Conservation (phyloP, 352 stramenopile species). For the Globisporangium paddicum region DNA sequence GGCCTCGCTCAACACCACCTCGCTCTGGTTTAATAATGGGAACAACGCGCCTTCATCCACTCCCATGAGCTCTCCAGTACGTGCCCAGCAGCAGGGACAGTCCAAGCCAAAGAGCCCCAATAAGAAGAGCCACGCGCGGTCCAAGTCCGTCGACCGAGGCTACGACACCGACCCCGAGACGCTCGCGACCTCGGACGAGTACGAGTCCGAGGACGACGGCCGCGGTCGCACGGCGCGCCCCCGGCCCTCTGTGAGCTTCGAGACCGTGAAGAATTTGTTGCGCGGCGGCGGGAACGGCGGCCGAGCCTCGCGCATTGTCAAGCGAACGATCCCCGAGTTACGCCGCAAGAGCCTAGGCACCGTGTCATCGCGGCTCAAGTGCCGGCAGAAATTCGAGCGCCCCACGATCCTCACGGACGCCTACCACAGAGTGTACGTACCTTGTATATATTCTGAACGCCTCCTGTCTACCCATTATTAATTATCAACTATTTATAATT, state of each 20-base stretch:
- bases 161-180: conserved; percentile 12
- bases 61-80: neutral
- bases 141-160: conserved; percentile 9
- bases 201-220: neutral
- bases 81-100: conserved; percentile 3
- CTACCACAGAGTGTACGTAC: conserved; percentile 60
- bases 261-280: conserved; percentile 57
- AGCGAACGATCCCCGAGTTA: conserved; percentile 23
- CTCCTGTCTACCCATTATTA: conserved; percentile 1
- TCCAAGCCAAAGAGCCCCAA: too few species aligned
- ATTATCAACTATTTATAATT: too few species aligned
- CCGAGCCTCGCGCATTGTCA: conserved; percentile 26
- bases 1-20: neutral
- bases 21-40: neutral
- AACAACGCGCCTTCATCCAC: neutral
- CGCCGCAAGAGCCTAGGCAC: conserved; percentile 52
- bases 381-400: conserved; percentile 55
- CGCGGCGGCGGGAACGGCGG: conserved; percentile 37
- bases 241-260: conserved; percentile 45
- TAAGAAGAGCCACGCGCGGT: conserved; percentile 9
- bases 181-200: neutral
- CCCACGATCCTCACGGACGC: conserved; percentile 66
- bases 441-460: too few species aligned
- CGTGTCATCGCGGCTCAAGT: conserved; percentile 60
- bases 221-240: conserved; percentile 10